Base-by-base conservation (phyloP, 176 grass and related monocot species). In the Cenchrus americanus region DNA sequence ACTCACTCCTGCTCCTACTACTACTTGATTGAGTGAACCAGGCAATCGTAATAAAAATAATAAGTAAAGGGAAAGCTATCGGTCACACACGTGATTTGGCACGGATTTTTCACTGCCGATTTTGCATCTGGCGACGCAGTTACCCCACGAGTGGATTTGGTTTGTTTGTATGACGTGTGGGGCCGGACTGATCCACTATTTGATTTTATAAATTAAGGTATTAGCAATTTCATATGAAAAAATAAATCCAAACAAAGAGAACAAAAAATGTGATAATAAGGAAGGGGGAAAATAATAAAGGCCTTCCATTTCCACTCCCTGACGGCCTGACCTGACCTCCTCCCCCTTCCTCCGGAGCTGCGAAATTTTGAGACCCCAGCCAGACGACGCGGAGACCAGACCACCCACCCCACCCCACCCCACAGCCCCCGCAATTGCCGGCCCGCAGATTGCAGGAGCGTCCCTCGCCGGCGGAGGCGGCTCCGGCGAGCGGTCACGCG, bases 331-430 rank as follows among this genome's bases (percentile, higher is more conserved):
- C 27, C 27, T 22, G 27, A 14, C 44, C 19, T 51, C 50, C 15
- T 40, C n/a, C 71, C 80, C 10, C 66, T 30, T 61, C 50, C 19
- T 66, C 51, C 50, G 80, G 84, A 72, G 79, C 52, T 60, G 27
- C 50, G 67, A 83, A 83, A 79, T 53, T 86, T 86, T 79, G 74
- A 90, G 88, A 90, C 69, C 80, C 73, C 58, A 79, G 19, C 65
- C 61, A 0, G 79, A 82, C 13, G 43, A 62, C 42, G 74, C 65
- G 17, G 42, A 83, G 88, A 90, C 84, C 67, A 61, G 88, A 90
- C 84, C 67, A 61, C 10, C 58, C 58, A 61, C 34, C 53, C 70
- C 69, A 61, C 43, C 68, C 22, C 55, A 58, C 68, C 22, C 55
- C 65, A 62, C 67, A 59, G 65, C 65, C 26, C 80, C 66, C 24